Evolutionary conservation across 257 asterid genomes (phyloP).

Genomic region (Dorcoceras hygrometricum): DNA sequence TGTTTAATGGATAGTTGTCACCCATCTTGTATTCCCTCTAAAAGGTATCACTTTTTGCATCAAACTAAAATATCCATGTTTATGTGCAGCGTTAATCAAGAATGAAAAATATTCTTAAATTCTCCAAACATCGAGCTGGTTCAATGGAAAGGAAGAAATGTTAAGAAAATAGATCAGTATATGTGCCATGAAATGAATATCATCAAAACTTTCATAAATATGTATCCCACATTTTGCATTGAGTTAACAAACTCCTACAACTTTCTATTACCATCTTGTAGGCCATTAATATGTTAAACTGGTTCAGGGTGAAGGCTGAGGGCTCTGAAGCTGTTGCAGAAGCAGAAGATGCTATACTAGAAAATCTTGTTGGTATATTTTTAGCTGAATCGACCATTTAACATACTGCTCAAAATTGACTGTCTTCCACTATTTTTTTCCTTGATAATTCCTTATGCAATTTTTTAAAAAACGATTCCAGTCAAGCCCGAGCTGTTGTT

Average conservation of each 20-base stretch:
- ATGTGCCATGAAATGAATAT: neutral
- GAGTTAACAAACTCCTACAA: neutral
- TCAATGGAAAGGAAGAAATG: neutral
- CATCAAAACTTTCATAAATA: neutral
- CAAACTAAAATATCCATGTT: neutral
- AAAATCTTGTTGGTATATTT: slow-evolving; percentile 73
- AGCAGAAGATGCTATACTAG: slow-evolving; percentile 68
- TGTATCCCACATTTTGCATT: neutral
- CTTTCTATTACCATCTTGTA: slow-evolving; percentile 9
- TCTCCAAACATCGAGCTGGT: neutral
- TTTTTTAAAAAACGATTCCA: slow-evolving; percentile 33
- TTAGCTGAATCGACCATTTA: slow-evolving; percentile 9
- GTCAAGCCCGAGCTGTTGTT: slow-evolving; percentile 86
- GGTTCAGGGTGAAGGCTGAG: slow-evolving; percentile 52
- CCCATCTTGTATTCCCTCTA: neutral
- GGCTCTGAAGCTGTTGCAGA: slow-evolving; percentile 66
- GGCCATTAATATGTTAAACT: slow-evolving; percentile 20
- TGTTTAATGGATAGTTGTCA: slow-evolving; percentile 11
- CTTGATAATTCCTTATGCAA: slow-evolving; percentile 15
- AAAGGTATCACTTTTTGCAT: neutral
- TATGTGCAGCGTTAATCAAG: neutral
- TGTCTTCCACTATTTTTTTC: slow-evolving; percentile 1
- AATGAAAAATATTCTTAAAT: neutral
- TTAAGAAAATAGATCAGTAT: neutral
- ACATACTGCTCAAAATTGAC: slow-evolving; percentile 6